Base-by-base conservation (phyloP, 345 rosid species). In the Hibiscus trionum region DNA sequence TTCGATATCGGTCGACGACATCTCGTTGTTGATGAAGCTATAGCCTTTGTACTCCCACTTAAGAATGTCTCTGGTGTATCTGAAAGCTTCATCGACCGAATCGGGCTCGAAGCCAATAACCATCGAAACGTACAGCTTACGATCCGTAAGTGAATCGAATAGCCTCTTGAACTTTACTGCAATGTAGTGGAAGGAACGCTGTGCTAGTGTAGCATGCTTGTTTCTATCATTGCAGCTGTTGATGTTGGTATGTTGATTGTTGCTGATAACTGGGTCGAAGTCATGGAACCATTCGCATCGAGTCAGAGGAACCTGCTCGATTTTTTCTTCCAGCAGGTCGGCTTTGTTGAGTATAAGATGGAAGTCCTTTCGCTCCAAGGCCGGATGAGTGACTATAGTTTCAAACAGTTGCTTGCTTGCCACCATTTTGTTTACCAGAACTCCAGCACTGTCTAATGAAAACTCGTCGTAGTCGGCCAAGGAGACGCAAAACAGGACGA, bases 251-350 rank as follows among this genome's bases (percentile, higher is more conserved):
- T 0, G 5, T 59, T 72, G 76, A 75, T 80, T 76, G 24, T 75
- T 75, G 79, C 86, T 78, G 64, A 86, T 81, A 76, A 88, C 80
- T 0, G 99, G 97, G 57, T 81, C 46, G 83, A 84, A 94, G 81
- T 90, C 92, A 1, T 74, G 50, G 61, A 94, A 94, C 97, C 97
- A 91, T 80, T 94, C 96, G 1, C 97, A 95, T 33, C 53, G 82
- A 62, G 74, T 79, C 26, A 91, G 81, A 62, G 96, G 89, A 73
- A 73, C 77, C 46, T 77, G 79, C 42, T 82, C 88, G 3, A 91
- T 85, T 82, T 86, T 91, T 74, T 89, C 90, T 77, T 87, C 89
- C 0, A 95, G 79, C 61, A 95, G 83, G 75, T 95, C 99, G 35
- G 82, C 90, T 79, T 91, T 91, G 79, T 89, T 91, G 49, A 95